Base-by-base conservation (phyloP, 2,329 filamentous ascomycete genomes). In the Pestalotiopsis sp. region DNA sequence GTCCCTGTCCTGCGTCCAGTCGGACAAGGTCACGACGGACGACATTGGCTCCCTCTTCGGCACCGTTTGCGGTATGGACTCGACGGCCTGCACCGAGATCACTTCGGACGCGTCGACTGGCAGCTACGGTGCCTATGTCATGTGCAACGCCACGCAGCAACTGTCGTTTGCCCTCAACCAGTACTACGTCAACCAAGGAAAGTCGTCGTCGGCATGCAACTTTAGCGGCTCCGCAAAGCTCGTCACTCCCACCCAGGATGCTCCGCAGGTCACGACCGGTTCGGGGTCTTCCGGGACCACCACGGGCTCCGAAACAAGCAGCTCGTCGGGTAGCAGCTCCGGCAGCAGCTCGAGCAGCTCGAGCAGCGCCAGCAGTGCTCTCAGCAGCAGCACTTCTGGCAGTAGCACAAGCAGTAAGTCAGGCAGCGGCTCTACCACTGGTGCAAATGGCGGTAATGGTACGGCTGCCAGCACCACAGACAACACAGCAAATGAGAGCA, bases 1-100 rank as follows among this genome's bases (percentile, higher is more conserved):
- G 71, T 87, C 87, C 36, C 83, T 93, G 66, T 83, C 82, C 72
- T 94, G 91, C 78, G 82, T 84, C 25, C 86, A 90, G 69, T 84
- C 85, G 63, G 77, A 83, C 68, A 80, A 78, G 69, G 79, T 90
- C 64, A 78, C 81, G 69, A 81, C 83, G 58, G 81, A 88, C 63
- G 80, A 87, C 66, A 86, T 86, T 72, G 85, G 83, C 59, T 79
- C 84, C n/a, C 84, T 71, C 27, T 71, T 71, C 60, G 68, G 68
- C n/a, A 70, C 66, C 36, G 64, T 71, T n/a, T 71, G 70, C 78
- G 87, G 86, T 68, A 77, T 80, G 62, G 76, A 82, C 69, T 77
- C 78, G 62, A 73, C 75, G 64, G 83, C 83, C 72, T 90, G 88
- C 77, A 78, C 77, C 38, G 88, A 86, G 63, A 88, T 90, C 76